Evolutionary conservation across 768 basidiomycete genomes (phyloP).

Genomic region (Dentipellis fragilis): DNA sequence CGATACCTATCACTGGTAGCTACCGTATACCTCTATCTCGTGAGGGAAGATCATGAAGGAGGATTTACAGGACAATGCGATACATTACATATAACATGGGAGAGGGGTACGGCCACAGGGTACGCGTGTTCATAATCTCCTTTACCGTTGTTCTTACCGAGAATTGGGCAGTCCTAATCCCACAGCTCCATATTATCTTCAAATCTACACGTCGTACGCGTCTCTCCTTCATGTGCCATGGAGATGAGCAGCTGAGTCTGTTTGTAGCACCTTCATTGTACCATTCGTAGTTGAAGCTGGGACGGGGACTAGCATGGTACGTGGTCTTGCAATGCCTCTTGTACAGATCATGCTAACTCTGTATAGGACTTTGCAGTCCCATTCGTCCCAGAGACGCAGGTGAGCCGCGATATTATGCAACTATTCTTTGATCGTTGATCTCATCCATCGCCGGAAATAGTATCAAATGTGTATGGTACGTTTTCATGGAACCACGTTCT

Average conservation of each 20-base stretch:
- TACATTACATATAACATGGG: conserved; percentile 21
- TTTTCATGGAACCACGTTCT: background rate
- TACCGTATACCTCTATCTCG: background rate
- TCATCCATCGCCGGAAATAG: conserved; percentile 17
- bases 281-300: conserved; percentile 46
- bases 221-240: background rate
- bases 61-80: conserved; percentile 22
- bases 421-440: background rate
- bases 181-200: conserved; percentile 45
- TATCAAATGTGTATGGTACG: conserved; percentile 63
- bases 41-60: background rate
- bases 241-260: background rate
- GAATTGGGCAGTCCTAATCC: conserved; percentile 37
- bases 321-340: conserved; percentile 15
- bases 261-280: conserved; percentile 33
- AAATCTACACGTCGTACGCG: conserved; percentile 52
- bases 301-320: conserved; percentile 33
- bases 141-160: background rate
- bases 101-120: conserved; percentile 18
- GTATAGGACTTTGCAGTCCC: conserved; percentile 48
- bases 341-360: too few relatives aligned
- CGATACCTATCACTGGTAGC: conserved; percentile 23
- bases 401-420: conserved; percentile 16
- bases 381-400: conserved; percentile 47
- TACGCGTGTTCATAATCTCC: conserved; percentile 5